phyloP scores from a whole-genome alignment of 2,329 filamentous ascomycete genomes.

The Penicillium sp. region DNA sequence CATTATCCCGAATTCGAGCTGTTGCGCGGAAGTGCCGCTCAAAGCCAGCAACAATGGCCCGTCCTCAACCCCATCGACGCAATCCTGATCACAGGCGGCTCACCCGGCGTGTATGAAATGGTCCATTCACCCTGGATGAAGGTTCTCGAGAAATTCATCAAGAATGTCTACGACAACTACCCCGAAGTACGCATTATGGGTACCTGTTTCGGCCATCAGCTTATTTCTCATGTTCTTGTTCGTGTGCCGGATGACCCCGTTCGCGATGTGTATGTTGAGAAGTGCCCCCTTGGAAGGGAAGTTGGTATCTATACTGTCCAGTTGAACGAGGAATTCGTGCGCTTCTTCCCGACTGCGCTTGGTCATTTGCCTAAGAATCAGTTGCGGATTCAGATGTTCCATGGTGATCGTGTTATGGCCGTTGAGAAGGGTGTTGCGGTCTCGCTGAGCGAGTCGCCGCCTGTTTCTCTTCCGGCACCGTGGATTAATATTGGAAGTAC shows the following conservation, averaged over 20 bases:
- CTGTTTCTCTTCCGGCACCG: constrained; percentile 22
- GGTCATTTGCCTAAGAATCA: constrained; percentile 13
- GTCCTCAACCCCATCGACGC: constrained; percentile 25
- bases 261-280: constrained; percentile 26
- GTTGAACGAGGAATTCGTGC: constrained; percentile 16
- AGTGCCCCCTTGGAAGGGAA: constrained; percentile 24
- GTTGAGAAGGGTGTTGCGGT: constrained; percentile 21
- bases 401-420: constrained; percentile 26
- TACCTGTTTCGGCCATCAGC: constrained; percentile 37
- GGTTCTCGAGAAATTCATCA: constrained; percentile 26
- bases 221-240: constrained; percentile 26
- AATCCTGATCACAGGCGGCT: constrained; percentile 35
- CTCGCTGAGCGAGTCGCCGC: constrained; percentile 18
- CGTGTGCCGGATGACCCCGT: constrained; percentile 15
- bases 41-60: constrained; percentile 7
- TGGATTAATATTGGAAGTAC: constrained; percentile 29
- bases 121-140: constrained; percentile 31
- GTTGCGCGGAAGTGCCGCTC: constrained; percentile 14
- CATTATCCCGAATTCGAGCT: constrained; percentile 26
- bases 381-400: constrained; percentile 27
- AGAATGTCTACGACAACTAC: constrained; percentile 25
- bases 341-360: constrained; percentile 16
- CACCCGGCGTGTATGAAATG: constrained; percentile 29
- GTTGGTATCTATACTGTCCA: constrained; percentile 24
- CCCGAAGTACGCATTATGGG: constrained; percentile 34